Evolutionary conservation across 306 rosid genomes (phyloP), one percentile per base, ranked within the genome.

Genomic region (Ammopiptanthus mongolicus): DNA sequence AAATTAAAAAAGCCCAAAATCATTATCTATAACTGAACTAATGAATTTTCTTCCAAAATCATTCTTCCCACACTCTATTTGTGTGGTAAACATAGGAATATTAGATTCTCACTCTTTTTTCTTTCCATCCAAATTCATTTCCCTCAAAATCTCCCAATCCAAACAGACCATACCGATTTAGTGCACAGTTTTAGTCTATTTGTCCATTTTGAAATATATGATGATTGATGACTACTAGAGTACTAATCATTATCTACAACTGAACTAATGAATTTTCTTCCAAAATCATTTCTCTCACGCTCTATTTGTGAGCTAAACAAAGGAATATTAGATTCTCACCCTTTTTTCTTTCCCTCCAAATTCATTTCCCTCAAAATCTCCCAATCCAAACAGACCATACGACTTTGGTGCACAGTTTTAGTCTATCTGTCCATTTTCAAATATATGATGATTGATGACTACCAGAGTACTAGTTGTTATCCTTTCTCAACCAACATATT

Each of bases 101-200:
- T 65, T 23, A 65, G 56, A 65, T 76, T 23, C 50, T 53, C 33
- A 13, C 17, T 37, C 41, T 47, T 60, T 60, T 59, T 46, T 47
- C 29, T 34, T 57, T 25, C 34, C 59, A 33, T 41, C 47, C 47
- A 28, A 1, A 59, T 25, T 18, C 18, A 23, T 23, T 73, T 17
- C 12, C 57, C 69, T 44, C 36, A 25, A 42, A 57, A 73, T 22
- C 34, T 15, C 42, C 33, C 78, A 59, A 59, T 29, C 8, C 19
- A 33, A 44, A 46, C 22, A 8, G 36, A 18, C 55, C 65, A n/a
- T 47, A 41, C 36, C 19, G n/a, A 51, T 31, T 42, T 65, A 36
- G 75, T 19, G 33, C 50, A 56, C 36, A 63, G 34, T 23, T 71
- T 64, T n/a, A 23, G 36, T 44, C 55, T 79, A 19, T 80, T 19